Percentiles rank a stretch among this genome's conserved stretches.
Evolutionary conservation across 2,329 filamentous ascomycete species (phyloP).

Genomic region (Raffaelea arxii): DNA sequence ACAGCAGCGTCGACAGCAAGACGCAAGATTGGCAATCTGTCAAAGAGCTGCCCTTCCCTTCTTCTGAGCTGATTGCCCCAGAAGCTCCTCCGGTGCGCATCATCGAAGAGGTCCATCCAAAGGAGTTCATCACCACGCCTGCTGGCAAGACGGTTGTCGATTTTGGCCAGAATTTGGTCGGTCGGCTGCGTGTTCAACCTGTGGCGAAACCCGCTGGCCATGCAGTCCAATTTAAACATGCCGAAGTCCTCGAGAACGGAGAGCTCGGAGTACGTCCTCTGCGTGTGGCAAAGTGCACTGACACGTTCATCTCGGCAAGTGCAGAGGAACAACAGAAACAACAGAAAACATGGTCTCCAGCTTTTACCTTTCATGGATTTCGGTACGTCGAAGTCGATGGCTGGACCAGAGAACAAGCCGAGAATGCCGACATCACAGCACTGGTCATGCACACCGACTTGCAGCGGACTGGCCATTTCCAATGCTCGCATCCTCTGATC

Average conservation of each 20-base stretch:
- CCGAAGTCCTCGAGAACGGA: conserved; percentile 38
- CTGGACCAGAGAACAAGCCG: conserved; percentile 23
- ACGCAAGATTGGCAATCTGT: conserved; percentile 16
- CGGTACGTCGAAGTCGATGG: conserved; percentile 38
- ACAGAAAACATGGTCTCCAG: conserved; percentile 28
- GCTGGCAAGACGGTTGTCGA: conserved; percentile 40
- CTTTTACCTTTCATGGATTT: conserved; percentile 43
- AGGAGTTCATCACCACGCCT: conserved; percentile 20
- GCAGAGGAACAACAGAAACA: conserved; percentile 7
- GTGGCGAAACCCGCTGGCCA: conserved; percentile 21
- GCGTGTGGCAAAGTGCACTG: conserved; percentile 29
- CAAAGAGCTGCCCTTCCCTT: conserved; percentile 20
- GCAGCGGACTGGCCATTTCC: conserved; percentile 36
- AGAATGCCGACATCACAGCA: conserved; percentile 13
- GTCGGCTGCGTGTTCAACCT: conserved; percentile 28
- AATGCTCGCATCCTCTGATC: conserved; percentile 39
- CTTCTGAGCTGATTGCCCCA: conserved; percentile 26
- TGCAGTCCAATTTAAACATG: conserved; percentile 34
- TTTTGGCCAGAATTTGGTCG: conserved; percentile 50
- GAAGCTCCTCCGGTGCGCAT: conserved; percentile 34
- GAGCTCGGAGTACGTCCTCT: conserved; percentile 32
- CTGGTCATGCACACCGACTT: conserved; percentile 41
- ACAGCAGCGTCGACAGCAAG: conserved; percentile 4
- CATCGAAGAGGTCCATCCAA: conserved; percentile 20
- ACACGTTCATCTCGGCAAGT: conserved; percentile 24